A percentile compares a stretch with the other conserved stretches of the same genome.
phyloP scores from a whole-genome alignment of 2,329 filamentous ascomycete genomes.

The Xylariomycetidae sp. region DNA sequence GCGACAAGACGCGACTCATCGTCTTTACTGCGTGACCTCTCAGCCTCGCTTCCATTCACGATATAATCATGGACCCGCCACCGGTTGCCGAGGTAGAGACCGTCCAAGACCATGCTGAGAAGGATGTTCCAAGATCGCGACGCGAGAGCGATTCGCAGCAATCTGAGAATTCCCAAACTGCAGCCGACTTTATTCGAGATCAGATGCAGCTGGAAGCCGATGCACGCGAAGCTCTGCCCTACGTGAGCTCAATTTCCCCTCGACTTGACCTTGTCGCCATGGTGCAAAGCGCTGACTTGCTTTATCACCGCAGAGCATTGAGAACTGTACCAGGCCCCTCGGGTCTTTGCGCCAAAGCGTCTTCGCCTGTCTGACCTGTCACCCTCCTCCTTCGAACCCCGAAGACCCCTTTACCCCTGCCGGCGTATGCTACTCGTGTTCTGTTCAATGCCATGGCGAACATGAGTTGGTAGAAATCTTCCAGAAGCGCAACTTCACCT shows the following conservation, averaged over 20 bases:
- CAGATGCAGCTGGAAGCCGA: constrained; percentile 92
- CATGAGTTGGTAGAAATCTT: constrained; percentile 95
- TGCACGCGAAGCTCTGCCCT: constrained; percentile 89
- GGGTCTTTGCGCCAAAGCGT: constrained; percentile 83
- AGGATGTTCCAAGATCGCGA: constrained; percentile 30
- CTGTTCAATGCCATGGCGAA: constrained; percentile 93
- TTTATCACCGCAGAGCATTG: constrained; percentile 75
- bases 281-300: too few relatives aligned
- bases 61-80: too few relatives aligned
- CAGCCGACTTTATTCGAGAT: constrained; percentile 76
- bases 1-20: too few relatives aligned
- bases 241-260: constrained; percentile 51
- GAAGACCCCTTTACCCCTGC: constrained; percentile 65
- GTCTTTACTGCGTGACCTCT: too few relatives aligned
- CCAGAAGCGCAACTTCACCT: constrained; percentile 90
- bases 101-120: constrained; percentile 3
- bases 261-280: too few relatives aligned
- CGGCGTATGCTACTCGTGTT: constrained; percentile 94
- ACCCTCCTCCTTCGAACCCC: constrained; percentile 64
- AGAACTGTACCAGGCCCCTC: constrained; percentile 85
- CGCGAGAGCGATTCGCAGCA: constrained; percentile 57
- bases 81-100: too few relatives aligned
- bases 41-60: too few relatives aligned
- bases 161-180: constrained; percentile 62
- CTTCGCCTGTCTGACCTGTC: constrained; percentile 92